A percentile compares a stretch with the other conserved stretches of the same genome.
phyloP scores from a whole-genome alignment of 805 yeast species.

The Metschnikowia colocasiae region DNA sequence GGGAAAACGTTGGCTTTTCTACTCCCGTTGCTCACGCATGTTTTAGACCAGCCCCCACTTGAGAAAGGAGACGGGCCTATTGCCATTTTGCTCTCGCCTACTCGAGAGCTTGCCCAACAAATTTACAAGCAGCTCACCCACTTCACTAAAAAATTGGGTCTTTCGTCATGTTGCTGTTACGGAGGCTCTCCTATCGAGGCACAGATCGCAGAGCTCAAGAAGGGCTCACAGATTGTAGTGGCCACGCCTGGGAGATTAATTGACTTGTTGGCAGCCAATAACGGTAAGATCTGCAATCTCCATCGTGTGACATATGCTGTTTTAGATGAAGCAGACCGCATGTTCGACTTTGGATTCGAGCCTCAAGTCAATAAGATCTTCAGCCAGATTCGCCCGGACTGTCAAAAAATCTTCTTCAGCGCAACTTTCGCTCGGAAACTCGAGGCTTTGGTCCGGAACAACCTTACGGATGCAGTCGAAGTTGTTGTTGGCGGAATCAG shows the following conservation, averaged over 20 bases:
- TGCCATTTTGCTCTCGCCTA: conserved; percentile 81
- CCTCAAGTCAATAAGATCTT: conserved; percentile 88
- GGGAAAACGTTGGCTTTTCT: conserved; percentile 91
- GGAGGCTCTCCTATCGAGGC: conserved; percentile 84
- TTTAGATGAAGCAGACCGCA: conserved; percentile 92
- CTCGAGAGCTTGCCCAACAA: conserved; percentile 88
- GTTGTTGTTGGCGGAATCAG: conserved; percentile 78
- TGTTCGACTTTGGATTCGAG: conserved; percentile 96
- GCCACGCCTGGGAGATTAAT: conserved; percentile 96
- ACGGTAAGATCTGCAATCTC: conserved; percentile 70
- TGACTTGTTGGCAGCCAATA: conserved; percentile 78
- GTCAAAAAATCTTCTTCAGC: conserved; percentile 86
- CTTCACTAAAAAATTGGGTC: conserved; percentile 49
- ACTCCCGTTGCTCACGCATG: conserved; percentile 79
- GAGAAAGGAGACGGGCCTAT: conserved; percentile 64
- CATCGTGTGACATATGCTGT: conserved; percentile 75
- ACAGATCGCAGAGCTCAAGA: conserved; percentile 76
- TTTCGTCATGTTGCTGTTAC: conserved; percentile 73
- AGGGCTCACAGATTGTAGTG: conserved; percentile 75
- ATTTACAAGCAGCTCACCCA: conserved; percentile 62
- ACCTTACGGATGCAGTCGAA: conserved; percentile 63
- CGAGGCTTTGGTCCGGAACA: conserved; percentile 67
- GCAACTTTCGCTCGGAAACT: conserved; percentile 88
- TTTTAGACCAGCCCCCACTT: conserved; percentile 64
- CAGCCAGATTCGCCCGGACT: conserved; percentile 73